phyloP scores from a whole-genome alignment of 495 filamentous ascomycete genomes.

The Podospora appendiculata region DNA sequence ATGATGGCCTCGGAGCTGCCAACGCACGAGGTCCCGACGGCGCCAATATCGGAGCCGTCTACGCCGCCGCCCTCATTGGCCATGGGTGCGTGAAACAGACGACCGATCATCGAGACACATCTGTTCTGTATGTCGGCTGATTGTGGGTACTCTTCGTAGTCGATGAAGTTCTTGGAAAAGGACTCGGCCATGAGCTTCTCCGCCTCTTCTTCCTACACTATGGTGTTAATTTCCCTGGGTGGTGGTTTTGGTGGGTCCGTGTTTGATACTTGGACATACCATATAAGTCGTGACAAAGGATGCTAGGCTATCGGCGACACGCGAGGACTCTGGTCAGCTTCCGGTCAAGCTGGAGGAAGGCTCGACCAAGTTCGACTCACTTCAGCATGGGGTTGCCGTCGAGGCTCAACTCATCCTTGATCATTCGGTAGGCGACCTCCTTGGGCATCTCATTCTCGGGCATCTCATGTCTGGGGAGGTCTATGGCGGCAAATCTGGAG shows the following conservation, averaged over 20 bases:
- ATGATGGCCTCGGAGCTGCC: conserved; percentile 88
- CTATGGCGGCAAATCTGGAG: conserved; percentile 66
- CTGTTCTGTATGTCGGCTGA: conserved; percentile 86
- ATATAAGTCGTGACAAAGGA: conserved; percentile 85
- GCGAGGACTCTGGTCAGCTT: background rate
- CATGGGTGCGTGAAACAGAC: conserved; percentile 69
- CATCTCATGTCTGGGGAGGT: conserved; percentile 77
- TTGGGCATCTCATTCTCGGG: conserved; percentile 84
- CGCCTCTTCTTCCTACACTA: conserved; percentile 68
- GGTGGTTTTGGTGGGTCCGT: background rate
- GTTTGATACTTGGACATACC: conserved; percentile 33
- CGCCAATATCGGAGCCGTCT: conserved; percentile 27
- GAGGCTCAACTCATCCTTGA: conserved; percentile 84
- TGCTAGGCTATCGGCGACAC: conserved; percentile 45
- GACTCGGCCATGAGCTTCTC: conserved; percentile 86
- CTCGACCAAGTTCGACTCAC: conserved; percentile 32
- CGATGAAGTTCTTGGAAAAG: conserved; percentile 89
- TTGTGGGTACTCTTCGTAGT: conserved; percentile 89
- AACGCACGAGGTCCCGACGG: conserved; percentile 79
- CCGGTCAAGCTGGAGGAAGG: too few species aligned
- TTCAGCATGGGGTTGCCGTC: conserved; percentile 88
- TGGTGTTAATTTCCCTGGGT: background rate
- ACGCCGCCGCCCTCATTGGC: conserved; percentile 17
- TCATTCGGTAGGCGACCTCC: conserved; percentile 89
- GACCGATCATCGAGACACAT: conserved; percentile 89